Conservation (phyloP, 495 filamentous ascomycete species). For the Penicillium samsonianum region DNA sequence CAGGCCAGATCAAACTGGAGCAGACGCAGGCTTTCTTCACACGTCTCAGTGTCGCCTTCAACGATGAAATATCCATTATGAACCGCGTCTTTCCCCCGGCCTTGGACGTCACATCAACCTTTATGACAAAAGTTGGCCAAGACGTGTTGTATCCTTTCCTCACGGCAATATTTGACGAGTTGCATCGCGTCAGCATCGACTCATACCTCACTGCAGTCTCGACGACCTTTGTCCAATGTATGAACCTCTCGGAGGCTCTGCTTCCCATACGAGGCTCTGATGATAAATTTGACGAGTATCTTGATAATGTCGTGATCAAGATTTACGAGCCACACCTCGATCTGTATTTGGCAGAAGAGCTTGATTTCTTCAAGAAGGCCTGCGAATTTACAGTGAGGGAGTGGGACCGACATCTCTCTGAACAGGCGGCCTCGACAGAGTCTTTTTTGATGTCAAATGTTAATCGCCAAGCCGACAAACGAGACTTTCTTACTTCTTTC, state of each 20-base stretch:
- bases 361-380: constrained; percentile 75
- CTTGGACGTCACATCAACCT: constrained; percentile 68
- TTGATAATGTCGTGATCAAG: constrained; percentile 60
- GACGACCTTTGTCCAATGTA: constrained; percentile 79
- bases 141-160: constrained; percentile 86
- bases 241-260: constrained; percentile 71
- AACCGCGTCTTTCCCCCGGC: constrained; percentile 82
- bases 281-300: constrained; percentile 55
- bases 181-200: constrained; percentile 73
- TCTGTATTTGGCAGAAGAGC: constrained; percentile 88
- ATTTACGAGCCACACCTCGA: constrained; percentile 92
- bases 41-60: constrained; percentile 67
- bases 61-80: constrained; percentile 82
- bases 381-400: constrained; percentile 74
- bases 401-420: constrained; percentile 90
- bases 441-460: constrained; percentile 94
- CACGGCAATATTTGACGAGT: constrained; percentile 84
- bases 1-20: constrained; percentile 62
- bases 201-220: constrained; percentile 85
- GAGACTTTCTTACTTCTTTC: constrained; percentile 93
- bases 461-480: constrained; percentile 91
- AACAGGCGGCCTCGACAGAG: constrained; percentile 87
- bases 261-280: constrained; percentile 61
- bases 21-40: constrained; percentile 83
- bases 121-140: constrained; percentile 80